A percentile compares a stretch with the other conserved stretches of the same genome.
Conservation (phyloP, 768 basidiomycete genomes). For the Russula emetica region DNA sequence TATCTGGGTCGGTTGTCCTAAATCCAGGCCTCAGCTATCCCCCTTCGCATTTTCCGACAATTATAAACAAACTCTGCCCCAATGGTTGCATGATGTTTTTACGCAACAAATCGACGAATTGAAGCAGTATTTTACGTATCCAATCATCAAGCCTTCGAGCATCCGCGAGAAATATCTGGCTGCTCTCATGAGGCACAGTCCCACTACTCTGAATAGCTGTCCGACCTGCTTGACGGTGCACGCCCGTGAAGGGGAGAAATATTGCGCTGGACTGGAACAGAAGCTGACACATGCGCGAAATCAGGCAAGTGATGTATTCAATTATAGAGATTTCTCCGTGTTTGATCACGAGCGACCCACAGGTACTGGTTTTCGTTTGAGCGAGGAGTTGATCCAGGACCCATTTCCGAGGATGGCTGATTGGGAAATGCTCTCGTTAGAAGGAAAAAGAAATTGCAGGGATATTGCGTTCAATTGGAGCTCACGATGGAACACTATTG, state of each 20-base stretch:
- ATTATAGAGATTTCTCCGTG: neutral
- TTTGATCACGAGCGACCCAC: neutral
- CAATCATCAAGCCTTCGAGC: neutral
- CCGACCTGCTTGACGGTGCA: neutral
- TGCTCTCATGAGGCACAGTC: neutral
- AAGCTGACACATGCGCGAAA: too few species aligned
- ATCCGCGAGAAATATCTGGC: conserved; percentile 5
- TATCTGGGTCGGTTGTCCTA: conserved; percentile 4
- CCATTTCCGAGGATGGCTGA: neutral
- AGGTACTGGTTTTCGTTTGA: neutral
- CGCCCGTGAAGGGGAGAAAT: neutral
- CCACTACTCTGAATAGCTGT: neutral
- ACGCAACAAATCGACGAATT: neutral
- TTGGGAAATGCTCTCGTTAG: neutral
- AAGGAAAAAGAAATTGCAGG: too few species aligned
- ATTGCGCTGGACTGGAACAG: neutral
- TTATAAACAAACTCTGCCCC: neutral
- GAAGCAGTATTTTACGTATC: neutral
- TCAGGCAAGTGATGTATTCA: too few species aligned
- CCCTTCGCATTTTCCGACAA: too few species aligned
- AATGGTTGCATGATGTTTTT: conserved; percentile 7
- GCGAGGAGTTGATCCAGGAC: neutral
- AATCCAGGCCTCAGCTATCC: too few species aligned
- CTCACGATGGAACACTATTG: too few species aligned
- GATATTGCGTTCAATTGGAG: too few species aligned